Evolutionary conservation across 768 basidiomycete genomes (phyloP).

Genomic region (Rhodocollybia butyracea): DNA sequence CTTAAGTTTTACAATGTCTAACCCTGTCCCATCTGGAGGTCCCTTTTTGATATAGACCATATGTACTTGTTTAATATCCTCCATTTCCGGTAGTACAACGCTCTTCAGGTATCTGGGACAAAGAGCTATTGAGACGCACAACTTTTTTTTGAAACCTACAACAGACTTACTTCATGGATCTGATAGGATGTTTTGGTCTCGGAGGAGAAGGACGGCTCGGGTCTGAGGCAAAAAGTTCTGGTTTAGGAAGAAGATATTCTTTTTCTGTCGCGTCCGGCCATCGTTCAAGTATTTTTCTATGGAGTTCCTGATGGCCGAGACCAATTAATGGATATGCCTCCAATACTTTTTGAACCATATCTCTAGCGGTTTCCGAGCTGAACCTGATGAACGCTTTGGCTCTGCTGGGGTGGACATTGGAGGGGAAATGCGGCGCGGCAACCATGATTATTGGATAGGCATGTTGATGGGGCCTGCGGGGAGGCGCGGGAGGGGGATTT

Average conservation of each 20-base stretch:
- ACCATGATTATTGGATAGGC: too few relatives aligned
- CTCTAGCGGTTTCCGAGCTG: background rate
- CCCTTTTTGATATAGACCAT: background rate
- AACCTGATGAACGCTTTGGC: conserved; percentile 4
- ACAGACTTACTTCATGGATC: conserved; percentile 15
- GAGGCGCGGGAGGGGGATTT: too few relatives aligned
- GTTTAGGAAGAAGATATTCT: background rate
- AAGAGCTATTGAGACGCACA: too few relatives aligned
- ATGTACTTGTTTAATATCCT: background rate
- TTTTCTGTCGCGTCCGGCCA: background rate
- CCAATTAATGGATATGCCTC: conserved; percentile 2
- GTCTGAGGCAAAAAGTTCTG: background rate
- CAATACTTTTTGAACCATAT: background rate
- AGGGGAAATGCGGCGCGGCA: too few relatives aligned
- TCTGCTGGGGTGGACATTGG: too few relatives aligned
- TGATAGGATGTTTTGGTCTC: conserved; percentile 12
- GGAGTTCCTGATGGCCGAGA: background rate
- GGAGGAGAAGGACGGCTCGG: background rate
- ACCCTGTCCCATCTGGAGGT: background rate
- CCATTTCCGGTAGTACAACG: conserved; percentile 14
- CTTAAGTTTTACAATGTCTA: conserved; percentile 5
- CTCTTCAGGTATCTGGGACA: conserved; percentile 16
- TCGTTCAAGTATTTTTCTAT: conserved; percentile 1
- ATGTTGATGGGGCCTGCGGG: too few relatives aligned
- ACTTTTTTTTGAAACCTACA: too few relatives aligned